Evolutionary conservation across 495 filamentous ascomycete species (phyloP).

Genomic region (Neurospora cerealis): DNA sequence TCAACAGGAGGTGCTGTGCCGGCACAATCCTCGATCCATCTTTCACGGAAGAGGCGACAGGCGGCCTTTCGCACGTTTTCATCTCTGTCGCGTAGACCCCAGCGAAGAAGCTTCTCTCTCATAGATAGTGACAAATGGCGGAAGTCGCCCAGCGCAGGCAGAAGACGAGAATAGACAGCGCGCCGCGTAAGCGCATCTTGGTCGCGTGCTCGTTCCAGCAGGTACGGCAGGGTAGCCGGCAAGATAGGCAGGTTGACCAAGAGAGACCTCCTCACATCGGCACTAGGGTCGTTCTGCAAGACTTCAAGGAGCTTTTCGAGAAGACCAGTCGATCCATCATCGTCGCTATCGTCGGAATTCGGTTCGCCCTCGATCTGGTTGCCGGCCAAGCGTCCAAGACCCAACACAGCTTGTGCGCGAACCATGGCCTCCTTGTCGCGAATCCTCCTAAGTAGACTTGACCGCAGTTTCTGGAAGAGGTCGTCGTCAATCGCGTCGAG

Average conservation of each 20-base stretch:
- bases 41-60: conserved; percentile 77
- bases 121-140: conserved; percentile 90
- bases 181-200: conserved; percentile 72
- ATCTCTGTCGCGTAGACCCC: conserved; percentile 90
- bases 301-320: conserved; percentile 80
- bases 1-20: conserved; percentile 44
- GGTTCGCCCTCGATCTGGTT: conserved; percentile 68
- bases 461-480: conserved; percentile 67
- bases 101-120: conserved; percentile 90
- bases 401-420: conserved; percentile 86
- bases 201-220: conserved; percentile 86
- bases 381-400: conserved; percentile 71
- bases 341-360: conserved; percentile 55
- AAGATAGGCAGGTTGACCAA: conserved; percentile 81
- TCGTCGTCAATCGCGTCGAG: conserved; percentile 85
- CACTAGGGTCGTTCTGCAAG: conserved; percentile 88
- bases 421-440: conserved; percentile 89
- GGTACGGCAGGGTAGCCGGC: conserved; percentile 72
- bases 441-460: conserved; percentile 70
- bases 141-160: conserved; percentile 91
- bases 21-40: conserved; percentile 93
- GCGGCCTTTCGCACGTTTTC: conserved; percentile 91
- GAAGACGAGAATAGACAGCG: conserved; percentile 75
- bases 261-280: conserved; percentile 80
- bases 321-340: conserved; percentile 48